phyloP scores from a whole-genome alignment of 257 asterid species.

The Asclepias syriaca region DNA sequence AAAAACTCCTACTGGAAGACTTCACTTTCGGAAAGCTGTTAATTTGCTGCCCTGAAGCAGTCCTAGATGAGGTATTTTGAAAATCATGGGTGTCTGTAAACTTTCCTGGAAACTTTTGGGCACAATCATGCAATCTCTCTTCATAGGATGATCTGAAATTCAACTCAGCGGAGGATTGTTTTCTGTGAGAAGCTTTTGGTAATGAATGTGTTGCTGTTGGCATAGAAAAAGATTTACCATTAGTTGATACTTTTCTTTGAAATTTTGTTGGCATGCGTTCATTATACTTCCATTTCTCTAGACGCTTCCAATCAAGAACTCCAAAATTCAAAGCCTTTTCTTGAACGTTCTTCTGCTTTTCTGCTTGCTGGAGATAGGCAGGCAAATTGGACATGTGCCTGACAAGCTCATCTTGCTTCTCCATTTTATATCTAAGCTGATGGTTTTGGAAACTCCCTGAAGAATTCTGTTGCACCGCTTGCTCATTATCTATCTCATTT shows the following conservation, averaged over 20 bases:
- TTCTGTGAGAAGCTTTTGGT: slow-evolving; percentile 21
- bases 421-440: slow-evolving; percentile 17
- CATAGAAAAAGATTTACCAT: slow-evolving; percentile 28
- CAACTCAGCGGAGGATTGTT: slow-evolving; percentile 24
- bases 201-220: slow-evolving; percentile 36
- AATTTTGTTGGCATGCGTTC: slow-evolving; percentile 59
- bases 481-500: slow-evolving; percentile 24
- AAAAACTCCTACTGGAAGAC: slow-evolving; percentile 23
- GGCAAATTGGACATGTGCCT: slow-evolving; percentile 93
- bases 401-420: slow-evolving; percentile 70
- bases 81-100: slow-evolving; percentile 26
- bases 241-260: slow-evolving; percentile 36
- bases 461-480: slow-evolving; percentile 24
- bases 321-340: slow-evolving; percentile 88
- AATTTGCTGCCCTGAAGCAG: slow-evolving; percentile 32
- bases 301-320: slow-evolving; percentile 84
- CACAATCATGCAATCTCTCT: slow-evolving; percentile 24
- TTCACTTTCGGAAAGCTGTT: slow-evolving; percentile 26
- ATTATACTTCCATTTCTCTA: slow-evolving; percentile 80
- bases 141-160: slow-evolving; percentile 25
- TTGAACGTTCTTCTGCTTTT: slow-evolving; percentile 54
- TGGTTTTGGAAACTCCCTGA: slow-evolving; percentile 32
- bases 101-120: slow-evolving; percentile 34
- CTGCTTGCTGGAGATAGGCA: slow-evolving; percentile 62
- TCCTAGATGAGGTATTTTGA: slow-evolving; percentile 27